Conservation (phyloP, 441 rosid genomes). For the Cnidoscolus chayamansa region DNA sequence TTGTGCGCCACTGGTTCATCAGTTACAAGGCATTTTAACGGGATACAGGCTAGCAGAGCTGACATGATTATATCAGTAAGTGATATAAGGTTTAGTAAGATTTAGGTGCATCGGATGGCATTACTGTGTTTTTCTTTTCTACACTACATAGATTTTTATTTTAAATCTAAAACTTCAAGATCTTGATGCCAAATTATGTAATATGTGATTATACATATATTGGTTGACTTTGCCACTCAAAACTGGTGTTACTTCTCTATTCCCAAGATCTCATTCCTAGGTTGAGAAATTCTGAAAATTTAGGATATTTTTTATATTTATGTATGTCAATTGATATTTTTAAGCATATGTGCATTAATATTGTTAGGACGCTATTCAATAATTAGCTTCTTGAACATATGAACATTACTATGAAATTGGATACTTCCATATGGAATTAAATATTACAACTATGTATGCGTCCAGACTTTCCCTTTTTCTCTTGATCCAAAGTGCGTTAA, state of each 20-base stretch:
- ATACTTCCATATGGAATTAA: neutral
- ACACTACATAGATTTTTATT: neutral
- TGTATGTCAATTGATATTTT: neutral
- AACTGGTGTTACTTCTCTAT: neutral
- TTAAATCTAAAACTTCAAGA: neutral
- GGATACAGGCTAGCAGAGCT: conserved; percentile 75
- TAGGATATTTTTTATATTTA: too few relatives aligned
- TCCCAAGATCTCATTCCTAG: neutral
- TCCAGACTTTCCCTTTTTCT: neutral
- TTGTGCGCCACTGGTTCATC: conserved; percentile 64
- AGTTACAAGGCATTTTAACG: conserved; percentile 68
- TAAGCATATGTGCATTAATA: neutral
- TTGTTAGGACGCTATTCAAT: too few relatives aligned
- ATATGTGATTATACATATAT: neutral
- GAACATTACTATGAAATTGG: neutral
- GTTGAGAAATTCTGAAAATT: neutral
- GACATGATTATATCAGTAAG: conserved; percentile 92
- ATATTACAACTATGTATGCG: neutral
- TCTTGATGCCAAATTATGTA: neutral
- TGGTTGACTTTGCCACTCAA: neutral
- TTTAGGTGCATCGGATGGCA: neutral
- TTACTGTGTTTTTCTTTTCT: neutral
- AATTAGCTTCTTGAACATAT: too few relatives aligned
- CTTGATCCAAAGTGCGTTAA: neutral
- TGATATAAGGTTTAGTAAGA: conserved; percentile 12